Evolutionary conservation across 225 moss, liverwort and hornwort genomes (phyloP).

Genomic region (Pseudoscleropodium purum): DNA sequence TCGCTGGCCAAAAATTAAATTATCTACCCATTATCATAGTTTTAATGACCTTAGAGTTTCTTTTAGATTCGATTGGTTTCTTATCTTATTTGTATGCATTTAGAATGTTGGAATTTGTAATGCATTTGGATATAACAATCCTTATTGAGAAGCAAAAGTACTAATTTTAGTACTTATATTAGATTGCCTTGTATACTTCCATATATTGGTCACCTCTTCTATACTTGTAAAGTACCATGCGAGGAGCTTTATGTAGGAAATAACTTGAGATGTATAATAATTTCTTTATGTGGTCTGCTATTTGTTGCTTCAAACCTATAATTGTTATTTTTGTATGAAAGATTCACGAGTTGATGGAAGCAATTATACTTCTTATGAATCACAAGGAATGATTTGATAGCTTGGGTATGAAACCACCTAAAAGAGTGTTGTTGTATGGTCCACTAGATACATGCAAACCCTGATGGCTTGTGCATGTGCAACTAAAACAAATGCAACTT

Average conservation of each 20-base stretch:
- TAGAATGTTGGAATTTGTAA: neutral
- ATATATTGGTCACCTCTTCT: neutral
- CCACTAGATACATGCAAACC: slow-evolving; percentile 96
- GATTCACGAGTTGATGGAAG: slow-evolving; percentile 95
- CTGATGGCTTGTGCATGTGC: slow-evolving; percentile 92
- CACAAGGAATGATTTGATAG: slow-evolving; percentile 86
- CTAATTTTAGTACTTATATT: neutral
- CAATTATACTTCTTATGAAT: slow-evolving; percentile 87
- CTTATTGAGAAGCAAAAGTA: neutral
- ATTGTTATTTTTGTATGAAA: slow-evolving; percentile 5
- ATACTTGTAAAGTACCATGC: neutral
- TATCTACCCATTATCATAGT: neutral
- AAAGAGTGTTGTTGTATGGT: slow-evolving; percentile 88
- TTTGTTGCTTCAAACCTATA: neutral
- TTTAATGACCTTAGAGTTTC: neutral
- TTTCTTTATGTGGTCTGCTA: neutral
- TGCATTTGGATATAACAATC: neutral
- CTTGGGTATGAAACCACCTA: slow-evolving; percentile 83
- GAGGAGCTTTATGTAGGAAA: neutral
- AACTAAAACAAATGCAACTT: slow-evolving; percentile 88
- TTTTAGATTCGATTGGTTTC: neutral
- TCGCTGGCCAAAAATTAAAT: neutral
- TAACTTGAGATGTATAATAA: neutral
- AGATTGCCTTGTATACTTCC: neutral
- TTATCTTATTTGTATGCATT: neutral